phyloP scores from a whole-genome alignment of 495 filamentous ascomycete species.

The Jackrogersella minutella region DNA sequence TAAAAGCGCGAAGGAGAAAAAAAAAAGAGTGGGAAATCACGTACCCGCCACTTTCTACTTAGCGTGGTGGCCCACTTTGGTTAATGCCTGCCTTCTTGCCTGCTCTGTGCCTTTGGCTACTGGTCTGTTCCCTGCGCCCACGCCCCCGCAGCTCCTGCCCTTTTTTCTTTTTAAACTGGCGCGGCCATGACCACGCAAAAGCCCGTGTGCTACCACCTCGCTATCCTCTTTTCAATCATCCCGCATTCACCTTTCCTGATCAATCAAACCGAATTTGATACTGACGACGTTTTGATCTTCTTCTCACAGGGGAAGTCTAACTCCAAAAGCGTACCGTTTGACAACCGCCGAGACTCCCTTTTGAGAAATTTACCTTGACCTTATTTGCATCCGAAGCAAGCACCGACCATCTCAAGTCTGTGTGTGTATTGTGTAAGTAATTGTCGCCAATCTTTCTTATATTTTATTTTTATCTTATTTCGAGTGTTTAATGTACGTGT shows the following conservation, averaged over 20 bases:
- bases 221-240: slow-evolving; percentile 68
- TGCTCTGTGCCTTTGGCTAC: not conserved
- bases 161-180: slow-evolving; percentile 52
- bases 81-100: slow-evolving; percentile 6
- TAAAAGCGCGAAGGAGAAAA: too few species aligned
- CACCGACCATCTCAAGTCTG: slow-evolving; percentile 21
- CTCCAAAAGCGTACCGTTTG: slow-evolving; percentile 52
- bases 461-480: too few species aligned
- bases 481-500: slow-evolving; percentile 10
- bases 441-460: slow-evolving; percentile 16
- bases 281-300: slow-evolving; percentile 49
- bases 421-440: too few species aligned
- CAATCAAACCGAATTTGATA: slow-evolving; percentile 53
- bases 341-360: slow-evolving; percentile 41
- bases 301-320: slow-evolving; percentile 54
- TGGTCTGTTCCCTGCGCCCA: slow-evolving; percentile 41
- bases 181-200: slow-evolving; percentile 55
- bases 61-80: slow-evolving; percentile 18
- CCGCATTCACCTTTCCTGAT: slow-evolving; percentile 66
- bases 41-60: slow-evolving; percentile 29
- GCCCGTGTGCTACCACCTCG: slow-evolving; percentile 60
- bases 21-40: slow-evolving; percentile 38
- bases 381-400: slow-evolving; percentile 34
- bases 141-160: slow-evolving; percentile 57
- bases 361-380: slow-evolving; percentile 34